These are phyloP conservation scores for Vaccinium darrowii DNA, from an alignment of 148 eudicot genomes.

Conservation along the genomic window DNA sequence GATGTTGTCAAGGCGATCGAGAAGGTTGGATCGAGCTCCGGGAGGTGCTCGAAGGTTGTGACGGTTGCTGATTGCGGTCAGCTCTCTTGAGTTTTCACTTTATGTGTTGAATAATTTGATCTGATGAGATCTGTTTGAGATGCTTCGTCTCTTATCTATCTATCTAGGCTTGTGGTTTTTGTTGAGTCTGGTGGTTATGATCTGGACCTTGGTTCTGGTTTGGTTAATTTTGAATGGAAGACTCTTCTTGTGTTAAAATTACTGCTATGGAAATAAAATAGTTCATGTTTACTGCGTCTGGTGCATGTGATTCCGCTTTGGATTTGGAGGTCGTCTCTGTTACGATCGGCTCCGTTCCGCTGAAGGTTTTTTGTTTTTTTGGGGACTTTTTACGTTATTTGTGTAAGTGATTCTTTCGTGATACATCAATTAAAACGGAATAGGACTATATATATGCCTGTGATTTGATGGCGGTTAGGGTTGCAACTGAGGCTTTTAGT, in stretches of 20 bases:
- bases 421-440: too few species aligned
- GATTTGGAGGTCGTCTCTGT: too few species aligned
- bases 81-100: slow-evolving; percentile 24
- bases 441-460: too few species aligned
- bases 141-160: background rate
- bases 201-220: background rate
- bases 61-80: slow-evolving; percentile 69
- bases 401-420: too few species aligned
- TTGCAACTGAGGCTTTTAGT: too few species aligned
- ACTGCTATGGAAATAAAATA: background rate
- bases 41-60: slow-evolving; percentile 42
- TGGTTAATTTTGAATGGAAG: background rate
- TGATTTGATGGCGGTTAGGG: too few species aligned
- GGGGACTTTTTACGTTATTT: too few species aligned
- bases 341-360: too few species aligned
- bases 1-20: slow-evolving; percentile 57
- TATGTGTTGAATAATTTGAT: background rate
- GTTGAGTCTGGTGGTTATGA: background rate
- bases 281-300: background rate
- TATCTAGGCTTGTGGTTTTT: background rate
- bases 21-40: slow-evolving; percentile 48
- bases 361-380: too few species aligned
- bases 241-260: background rate
- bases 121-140: background rate
- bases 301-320: background rate